Base-by-base conservation (phyloP, 441 rosid species). In the Euphorbia celastroides region DNA sequence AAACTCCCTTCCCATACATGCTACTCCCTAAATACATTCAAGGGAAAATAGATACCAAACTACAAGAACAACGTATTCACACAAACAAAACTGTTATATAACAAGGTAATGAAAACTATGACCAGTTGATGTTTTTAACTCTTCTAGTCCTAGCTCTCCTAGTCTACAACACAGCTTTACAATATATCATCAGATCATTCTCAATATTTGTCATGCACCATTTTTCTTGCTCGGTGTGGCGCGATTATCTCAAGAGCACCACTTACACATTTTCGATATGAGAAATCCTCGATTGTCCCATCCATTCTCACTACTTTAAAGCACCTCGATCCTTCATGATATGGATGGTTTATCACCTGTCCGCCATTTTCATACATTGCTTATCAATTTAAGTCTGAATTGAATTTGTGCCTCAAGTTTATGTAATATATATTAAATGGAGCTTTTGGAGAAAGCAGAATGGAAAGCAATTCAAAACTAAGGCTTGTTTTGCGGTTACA, bases 211-310 rank as follows among this genome's bases (percentile, higher is more conserved):
- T 79, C 64, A 58, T 67, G 76, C 52, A 41, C 1, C 70, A 87
- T 92, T 16, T 72, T 78, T 63, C 79, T 69, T 13, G 86, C 82
- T 74, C 66, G 82, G 6, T 16, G 28, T 5, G 99, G 98, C 5
- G 91, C 94, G 65, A 90, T 82, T 66, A 90, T 75, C 80, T 84
- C 80, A 17, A 87, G 88, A 64, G 97, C 97, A 12, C 87, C 87
- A 8, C 67, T 55, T 19, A 92, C 82, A 72, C 99, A 95, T 67
- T 92, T 95, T 61, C 70, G 97, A 64, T 92, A 95, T 0, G 98
- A 95, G 74, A 92, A 95, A 72, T 89, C 96, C 75, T 86, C 98
- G 0, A 57, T 38, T 19, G 93, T 82, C 26, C 90, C 96, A 7
- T 95, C 97, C 12, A 63, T 66, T 78, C 97, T 83, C 42, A 84